Evolutionary conservation across 352 stramenopile genomes (phyloP).

Genomic region (Phytophthora hibernalis): DNA sequence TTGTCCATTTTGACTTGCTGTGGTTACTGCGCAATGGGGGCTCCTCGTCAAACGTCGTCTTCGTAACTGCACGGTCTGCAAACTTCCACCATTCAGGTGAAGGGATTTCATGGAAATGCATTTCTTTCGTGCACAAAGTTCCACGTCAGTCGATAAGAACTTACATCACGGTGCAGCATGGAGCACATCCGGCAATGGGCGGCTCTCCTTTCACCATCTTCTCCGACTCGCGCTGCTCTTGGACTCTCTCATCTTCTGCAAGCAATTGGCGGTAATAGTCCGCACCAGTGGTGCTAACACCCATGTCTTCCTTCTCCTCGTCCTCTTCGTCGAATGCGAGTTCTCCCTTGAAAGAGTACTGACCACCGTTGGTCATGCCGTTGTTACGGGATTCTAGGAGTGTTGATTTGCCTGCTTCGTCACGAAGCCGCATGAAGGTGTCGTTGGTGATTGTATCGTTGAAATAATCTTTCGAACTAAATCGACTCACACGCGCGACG

Average conservation of each 20-base stretch:
- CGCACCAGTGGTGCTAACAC: slow-evolving; percentile 39
- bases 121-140: slow-evolving; percentile 19
- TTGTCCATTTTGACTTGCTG: slow-evolving; percentile 40
- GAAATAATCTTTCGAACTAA: slow-evolving; percentile 69
- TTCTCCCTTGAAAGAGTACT: slow-evolving; percentile 69
- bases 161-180: slow-evolving; percentile 68
- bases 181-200: slow-evolving; percentile 50
- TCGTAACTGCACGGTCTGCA: slow-evolving; percentile 11
- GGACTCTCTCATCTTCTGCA: slow-evolving; percentile 48
- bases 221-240: slow-evolving; percentile 38
- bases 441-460: slow-evolving; percentile 84
- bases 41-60: slow-evolving; percentile 17
- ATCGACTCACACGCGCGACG: slow-evolving; percentile 35
- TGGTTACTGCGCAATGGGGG: slow-evolving; percentile 5
- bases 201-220: slow-evolving; percentile 33
- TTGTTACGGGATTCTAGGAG: slow-evolving; percentile 32
- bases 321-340: slow-evolving; percentile 52
- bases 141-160: background rate
- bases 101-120: background rate
- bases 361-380: slow-evolving; percentile 8
- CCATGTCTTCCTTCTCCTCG: slow-evolving; percentile 43
- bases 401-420: slow-evolving; percentile 42
- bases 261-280: slow-evolving; percentile 60
- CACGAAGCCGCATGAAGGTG: slow-evolving; percentile 63
- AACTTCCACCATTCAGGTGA: background rate